Base-by-base conservation (phyloP, 2,329 filamentous ascomycete species). In the Ascochyta rabiei region DNA sequence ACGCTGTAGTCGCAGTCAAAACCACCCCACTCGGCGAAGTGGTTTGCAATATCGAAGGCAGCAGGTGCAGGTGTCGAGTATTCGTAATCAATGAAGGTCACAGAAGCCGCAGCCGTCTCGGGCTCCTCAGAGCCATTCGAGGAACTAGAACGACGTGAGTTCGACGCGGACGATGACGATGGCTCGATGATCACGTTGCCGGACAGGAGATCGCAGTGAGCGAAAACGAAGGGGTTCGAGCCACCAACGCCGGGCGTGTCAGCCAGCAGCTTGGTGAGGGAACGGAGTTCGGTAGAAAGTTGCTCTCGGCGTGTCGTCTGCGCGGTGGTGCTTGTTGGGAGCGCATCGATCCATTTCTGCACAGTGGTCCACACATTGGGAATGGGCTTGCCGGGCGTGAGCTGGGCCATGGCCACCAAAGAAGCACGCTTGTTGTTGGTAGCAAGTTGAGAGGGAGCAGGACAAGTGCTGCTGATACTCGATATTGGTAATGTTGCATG, bases 21-120 rank as follows among this genome's bases (percentile, higher is more conserved):
- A 53, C 95, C 95, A 56, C 89, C 93, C 93, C 95, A 99, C 78
- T 99, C 95, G 42, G 95, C 92, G 73, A 99, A 96, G 80, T 99
- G 95, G 78, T 99, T 99, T 45, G 93, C 89, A 65, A 99, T 87
- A 74, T 99, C 95, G 76, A 99, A 99, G 2, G 93, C 93, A 4
- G 93, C 92, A 1, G 93, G 93, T 0, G 93, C 93, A 2, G 95
- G 93, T 4, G 91, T 95, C 13, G 93, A 92, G 76, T 99, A 99
- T 76, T 99, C 95, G 80, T 98, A 99, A 78, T 99, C 95, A 74
- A 99, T 99, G 77, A 99, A 98, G 70, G 69, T 68, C 24, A 76
- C 73, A 33, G 62, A 66, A 12, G 68, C 67, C 3, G 71, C 62
- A 4, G 72, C 63, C 15, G 68, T 55, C 46, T 70, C 66, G 24